phyloP scores from a whole-genome alignment of 768 basidiomycete species.

The Mycena polygramma region DNA sequence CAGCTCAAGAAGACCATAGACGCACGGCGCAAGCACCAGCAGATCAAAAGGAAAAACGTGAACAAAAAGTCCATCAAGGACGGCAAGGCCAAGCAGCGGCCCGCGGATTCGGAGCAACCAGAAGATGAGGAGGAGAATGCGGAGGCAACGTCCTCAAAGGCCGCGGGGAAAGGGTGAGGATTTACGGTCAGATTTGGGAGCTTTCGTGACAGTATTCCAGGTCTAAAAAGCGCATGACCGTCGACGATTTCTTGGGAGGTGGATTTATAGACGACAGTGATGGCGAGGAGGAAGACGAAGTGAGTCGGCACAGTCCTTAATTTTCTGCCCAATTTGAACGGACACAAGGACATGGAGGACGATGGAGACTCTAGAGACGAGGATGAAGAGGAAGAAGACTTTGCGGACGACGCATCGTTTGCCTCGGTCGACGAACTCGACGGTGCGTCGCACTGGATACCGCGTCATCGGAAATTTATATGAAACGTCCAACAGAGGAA shows the following conservation, averaged over 20 bases:
- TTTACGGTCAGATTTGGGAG: neutral
- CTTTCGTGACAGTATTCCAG: constrained; percentile 41
- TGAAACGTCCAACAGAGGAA: constrained; percentile 61
- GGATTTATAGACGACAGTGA: constrained; percentile 79
- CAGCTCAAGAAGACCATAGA: constrained; percentile 90
- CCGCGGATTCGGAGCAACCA: constrained; percentile 18
- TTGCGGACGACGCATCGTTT: constrained; percentile 52
- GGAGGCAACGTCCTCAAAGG: constrained; percentile 44
- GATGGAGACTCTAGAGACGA: constrained; percentile 49
- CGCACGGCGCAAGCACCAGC: constrained; percentile 84
- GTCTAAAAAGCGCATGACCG: constrained; percentile 67
- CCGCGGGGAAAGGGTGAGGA: constrained; percentile 46
- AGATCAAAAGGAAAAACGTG: constrained; percentile 79
- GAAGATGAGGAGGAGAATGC: constrained; percentile 47
- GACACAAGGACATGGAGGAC: constrained; percentile 42
- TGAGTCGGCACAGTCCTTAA: constrained; percentile 4
- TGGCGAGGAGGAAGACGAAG: constrained; percentile 55
- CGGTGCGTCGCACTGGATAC: constrained; percentile 67
- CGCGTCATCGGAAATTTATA: neutral
- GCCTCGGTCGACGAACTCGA: constrained; percentile 60
- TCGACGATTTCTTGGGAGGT: constrained; percentile 82
- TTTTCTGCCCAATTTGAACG: constrained; percentile 19
- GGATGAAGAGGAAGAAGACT: constrained; percentile 58
- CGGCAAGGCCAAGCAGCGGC: constrained; percentile 45
- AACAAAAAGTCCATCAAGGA: constrained; percentile 64